A percentile compares a stretch with the other conserved stretches of the same genome.
phyloP scores from a whole-genome alignment of 2,329 filamentous ascomycete genomes.

The Colletotrichum salicis region DNA sequence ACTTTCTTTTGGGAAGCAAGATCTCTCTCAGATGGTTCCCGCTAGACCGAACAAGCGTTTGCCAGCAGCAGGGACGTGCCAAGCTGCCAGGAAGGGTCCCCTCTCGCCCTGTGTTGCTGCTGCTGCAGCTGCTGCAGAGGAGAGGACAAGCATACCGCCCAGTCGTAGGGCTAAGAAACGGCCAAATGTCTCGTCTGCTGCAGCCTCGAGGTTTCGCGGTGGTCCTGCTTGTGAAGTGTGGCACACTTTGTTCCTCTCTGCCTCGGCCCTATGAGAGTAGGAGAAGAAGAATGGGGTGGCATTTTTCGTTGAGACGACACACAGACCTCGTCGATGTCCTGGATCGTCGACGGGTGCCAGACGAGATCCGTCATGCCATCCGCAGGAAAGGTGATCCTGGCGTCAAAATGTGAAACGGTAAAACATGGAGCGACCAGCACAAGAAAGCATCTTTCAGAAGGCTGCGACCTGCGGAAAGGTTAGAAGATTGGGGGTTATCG shows the following conservation, averaged over 20 bases:
- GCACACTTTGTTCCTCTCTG: neutral
- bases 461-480: neutral
- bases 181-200: constrained; percentile 25
- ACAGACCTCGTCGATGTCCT: constrained; percentile 1
- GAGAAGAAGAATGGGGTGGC: neutral
- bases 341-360: neutral
- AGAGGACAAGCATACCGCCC: neutral
- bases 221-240: neutral
- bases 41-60: constrained; percentile 8
- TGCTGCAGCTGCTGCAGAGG: neutral
- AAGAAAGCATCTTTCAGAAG: constrained; percentile 1
- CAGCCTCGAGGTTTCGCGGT: constrained; percentile 23
- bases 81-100: constrained; percentile 8
- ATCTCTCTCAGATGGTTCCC: neutral
- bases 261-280: neutral
- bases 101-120: neutral
- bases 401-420: constrained; percentile 16
- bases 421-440: constrained; percentile 8
- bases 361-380: constrained; percentile 1
- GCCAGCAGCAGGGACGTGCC: constrained; percentile 11
- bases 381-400: constrained; percentile 3
- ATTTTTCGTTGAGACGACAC: constrained; percentile 20
- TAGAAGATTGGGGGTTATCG: neutral
- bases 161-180: constrained; percentile 23
- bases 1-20: neutral